Percentiles rank a stretch among this genome's conserved stretches.
Evolutionary conservation across 2,329 filamentous ascomycete genomes (phyloP).

Genomic region (Teratosphaeria gauchensis): DNA sequence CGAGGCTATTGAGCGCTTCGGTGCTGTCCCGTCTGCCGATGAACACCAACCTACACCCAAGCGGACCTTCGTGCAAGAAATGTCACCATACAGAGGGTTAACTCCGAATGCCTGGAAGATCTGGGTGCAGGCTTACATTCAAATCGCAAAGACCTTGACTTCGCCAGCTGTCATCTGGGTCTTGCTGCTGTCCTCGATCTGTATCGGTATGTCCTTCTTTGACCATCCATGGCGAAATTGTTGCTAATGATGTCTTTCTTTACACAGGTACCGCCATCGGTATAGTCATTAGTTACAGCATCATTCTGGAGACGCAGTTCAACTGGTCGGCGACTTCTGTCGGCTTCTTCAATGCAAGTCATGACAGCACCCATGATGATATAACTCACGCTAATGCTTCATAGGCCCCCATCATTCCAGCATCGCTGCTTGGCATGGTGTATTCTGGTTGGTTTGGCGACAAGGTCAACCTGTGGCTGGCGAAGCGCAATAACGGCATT

Average conservation of each 20-base stretch:
- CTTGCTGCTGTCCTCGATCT: conserved; percentile 29
- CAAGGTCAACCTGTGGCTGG: conserved; percentile 21
- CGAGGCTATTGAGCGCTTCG: conserved; percentile 13
- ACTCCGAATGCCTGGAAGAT: background rate
- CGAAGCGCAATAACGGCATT: conserved; percentile 24
- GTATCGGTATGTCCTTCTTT: conserved; percentile 19
- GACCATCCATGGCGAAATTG: background rate
- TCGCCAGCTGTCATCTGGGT: conserved; percentile 32
- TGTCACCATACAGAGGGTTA: background rate
- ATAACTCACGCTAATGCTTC: background rate
- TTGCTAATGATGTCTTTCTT: background rate
- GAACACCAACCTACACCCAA: background rate
- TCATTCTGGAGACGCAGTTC: conserved; percentile 27
- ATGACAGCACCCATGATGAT: background rate
- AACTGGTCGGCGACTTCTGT: conserved; percentile 21
- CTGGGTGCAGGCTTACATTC: conserved; percentile 8
- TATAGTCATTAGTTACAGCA: conserved; percentile 31
- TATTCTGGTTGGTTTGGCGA: conserved; percentile 18
- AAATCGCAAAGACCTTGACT: conserved; percentile 27
- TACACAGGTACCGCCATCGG: conserved; percentile 21
- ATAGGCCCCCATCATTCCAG: conserved; percentile 14
- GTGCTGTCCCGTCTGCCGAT: background rate
- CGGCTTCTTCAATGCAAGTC: conserved; percentile 15
- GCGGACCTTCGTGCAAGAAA: background rate
- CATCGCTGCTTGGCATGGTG: conserved; percentile 15